Evolutionary conservation across 2,329 filamentous ascomycete genomes (phyloP), one percentile per base, ranked within the genome.

Genomic region (Exophiala viscosa): DNA sequence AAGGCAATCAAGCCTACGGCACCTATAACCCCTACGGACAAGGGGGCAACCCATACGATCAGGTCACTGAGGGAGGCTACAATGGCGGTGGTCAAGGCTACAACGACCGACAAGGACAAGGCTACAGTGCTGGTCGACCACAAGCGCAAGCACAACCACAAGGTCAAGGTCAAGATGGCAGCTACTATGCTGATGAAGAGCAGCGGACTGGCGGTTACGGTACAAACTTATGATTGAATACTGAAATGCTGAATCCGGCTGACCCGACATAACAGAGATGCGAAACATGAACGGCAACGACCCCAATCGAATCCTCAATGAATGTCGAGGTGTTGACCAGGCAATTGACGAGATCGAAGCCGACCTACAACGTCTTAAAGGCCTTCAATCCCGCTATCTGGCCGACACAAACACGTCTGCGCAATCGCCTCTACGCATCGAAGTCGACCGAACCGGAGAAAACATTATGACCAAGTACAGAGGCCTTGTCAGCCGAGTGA

Each of bases 381-480:
- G 78, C 68, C 77, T 89, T 34, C 88, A 92, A 68, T 80, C 82
- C 66, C 79, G 83, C 58, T 82, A 85, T 32, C 82, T 96, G n/a
- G 82, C 84, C 65, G 87, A 90, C 64, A 83, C 87, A 55, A 87
- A 91, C 66, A 85, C 84, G 62, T 75, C 80, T 45, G 81, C 83
- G 48, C 86, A 84, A 64, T 77, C 81, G 55, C 80, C 81, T 40
- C 82, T 83, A 63, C 81, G 81, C 63, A 80, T 81, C 57, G 80
- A 87, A 64, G 82, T 96, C 60, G 88, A 95, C 58, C 74, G 76
- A 51, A 78, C 91, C 52, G 86, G 84, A 60, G 79, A 85, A 40
- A 85, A 92, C 60, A 92, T 91, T 62, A 95, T 95, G 84, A 82
- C 81, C 46, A 78, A 85, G 49, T 96, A 95, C 77, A 85, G 88